Base-by-base conservation (phyloP, 768 basidiomycete species). In the Polyporus arcularius region DNA sequence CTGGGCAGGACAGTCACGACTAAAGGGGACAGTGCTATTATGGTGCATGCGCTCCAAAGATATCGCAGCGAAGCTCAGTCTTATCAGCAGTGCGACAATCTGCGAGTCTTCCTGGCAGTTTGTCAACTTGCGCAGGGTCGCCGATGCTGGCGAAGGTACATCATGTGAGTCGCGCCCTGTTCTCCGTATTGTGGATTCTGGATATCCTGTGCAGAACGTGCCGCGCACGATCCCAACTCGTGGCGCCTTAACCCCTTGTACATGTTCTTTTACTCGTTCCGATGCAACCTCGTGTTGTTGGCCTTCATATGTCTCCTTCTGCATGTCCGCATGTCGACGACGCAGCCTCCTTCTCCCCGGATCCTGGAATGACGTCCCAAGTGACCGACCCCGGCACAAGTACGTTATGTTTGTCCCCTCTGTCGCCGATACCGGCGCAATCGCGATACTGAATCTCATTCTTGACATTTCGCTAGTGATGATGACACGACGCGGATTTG, bases 131-230 rank as follows among this genome's bases (percentile, higher is more conserved):
- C 52, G 51, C 58, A 59, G 58, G 58, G 58, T 48, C 52, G 58
- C 18, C 45, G 12, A 41, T 12, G n/a, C 7, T 11, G 35, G 35
- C 35, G 35, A 35, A 11, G 35, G 41, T 18, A 18, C 49, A 28
- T 58, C 57, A 53, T 53, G 57, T 58, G 57, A 52, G 57, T 31
- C 35, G 40, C 57, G 12, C 57, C 57, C 21, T 41, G 51, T n/a
- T 46, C 58, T 43, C 21, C 21, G 35, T 35, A 11, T 26, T 26
- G 35, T 35, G 51, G 18, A 41, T 40, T 30, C 51, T 53, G 21
- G 49, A 43, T 59, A 32, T 31, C 51, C 35, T 38, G 40, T 48
- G n/a, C 43, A 58, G 50, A 45, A 18, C 49, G 57, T 52, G 52
- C 32, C 52, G 15, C 43, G 35, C 58, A 31, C 38, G 48, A 9